A percentile compares a stretch with the other conserved stretches of the same genome.
phyloP scores from a whole-genome alignment of 2,329 filamentous ascomycete genomes.

The Neocucurbitaria cava region DNA sequence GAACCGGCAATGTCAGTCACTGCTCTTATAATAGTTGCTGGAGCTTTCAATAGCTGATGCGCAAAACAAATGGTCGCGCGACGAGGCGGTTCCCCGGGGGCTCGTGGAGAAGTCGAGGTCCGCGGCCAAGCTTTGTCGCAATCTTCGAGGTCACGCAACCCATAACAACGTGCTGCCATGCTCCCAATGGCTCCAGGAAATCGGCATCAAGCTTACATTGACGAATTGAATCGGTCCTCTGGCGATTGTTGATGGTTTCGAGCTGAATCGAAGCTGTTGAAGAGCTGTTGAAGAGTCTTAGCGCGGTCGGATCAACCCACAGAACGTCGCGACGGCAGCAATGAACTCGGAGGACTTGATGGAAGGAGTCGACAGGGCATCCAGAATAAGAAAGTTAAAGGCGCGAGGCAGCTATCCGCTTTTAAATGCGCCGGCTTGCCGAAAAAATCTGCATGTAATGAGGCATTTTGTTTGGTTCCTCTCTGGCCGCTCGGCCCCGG shows the following conservation, averaged over 20 bases:
- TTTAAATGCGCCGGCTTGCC: constrained; percentile 39
- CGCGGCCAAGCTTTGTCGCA: constrained; percentile 24
- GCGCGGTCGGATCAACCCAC: constrained; percentile 33
- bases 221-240: constrained; percentile 29
- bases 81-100: not conserved
- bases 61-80: not conserved
- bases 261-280: constrained; percentile 29
- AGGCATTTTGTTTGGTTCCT: constrained; percentile 46
- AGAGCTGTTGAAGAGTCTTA: constrained; percentile 33
- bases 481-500: constrained; percentile 25
- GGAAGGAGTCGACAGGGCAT: constrained; percentile 38
- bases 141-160: constrained; percentile 11
- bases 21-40: constrained; percentile 14
- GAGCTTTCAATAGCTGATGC: not conserved
- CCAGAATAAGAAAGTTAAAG: constrained; percentile 30
- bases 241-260: constrained; percentile 16
- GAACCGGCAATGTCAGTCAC: constrained; percentile 15
- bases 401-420: constrained; percentile 28
- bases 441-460: constrained; percentile 45
- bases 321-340: constrained; percentile 33
- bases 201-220: constrained; percentile 41
- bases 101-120: constrained; percentile 3
- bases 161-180: constrained; percentile 12
- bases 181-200: constrained; percentile 24
- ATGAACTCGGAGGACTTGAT: constrained; percentile 28